phyloP scores from a whole-genome alignment of 306 rosid genomes.

The Cicer pinnatifidum region DNA sequence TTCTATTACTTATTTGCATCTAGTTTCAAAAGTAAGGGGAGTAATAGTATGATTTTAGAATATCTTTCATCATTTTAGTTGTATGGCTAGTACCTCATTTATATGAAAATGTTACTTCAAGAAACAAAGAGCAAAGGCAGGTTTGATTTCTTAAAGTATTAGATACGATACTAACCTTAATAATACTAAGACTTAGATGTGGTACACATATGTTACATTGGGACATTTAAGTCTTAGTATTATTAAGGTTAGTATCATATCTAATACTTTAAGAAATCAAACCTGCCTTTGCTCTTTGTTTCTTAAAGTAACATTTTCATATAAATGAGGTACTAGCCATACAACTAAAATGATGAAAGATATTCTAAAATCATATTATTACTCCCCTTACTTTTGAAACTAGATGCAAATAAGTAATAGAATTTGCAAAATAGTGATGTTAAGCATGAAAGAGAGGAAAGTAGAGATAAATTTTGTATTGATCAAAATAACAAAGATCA shows the following conservation, averaged over 20 bases:
- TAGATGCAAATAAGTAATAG: neutral
- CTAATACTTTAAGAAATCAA: conserved; percentile 23
- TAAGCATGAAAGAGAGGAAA: no score
- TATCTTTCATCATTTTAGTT: conserved; percentile 8
- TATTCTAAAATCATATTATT: neutral
- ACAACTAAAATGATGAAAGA: conserved; percentile 6
- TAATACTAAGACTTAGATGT: conserved; percentile 9
- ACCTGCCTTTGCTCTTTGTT: neutral
- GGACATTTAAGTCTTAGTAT: conserved; percentile 6
- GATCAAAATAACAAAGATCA: no score
- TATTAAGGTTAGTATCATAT: neutral
- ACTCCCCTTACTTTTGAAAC: conserved; percentile 22
- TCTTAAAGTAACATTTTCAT: conserved; percentile 2
- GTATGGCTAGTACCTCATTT: conserved; percentile 20
- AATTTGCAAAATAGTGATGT: no score
- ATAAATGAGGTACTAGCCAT: conserved; percentile 21
- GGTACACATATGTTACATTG: neutral
- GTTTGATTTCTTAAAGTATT: conserved; percentile 25
- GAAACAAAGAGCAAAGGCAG: neutral
- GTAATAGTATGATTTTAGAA: neutral
- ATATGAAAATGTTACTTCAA: neutral
- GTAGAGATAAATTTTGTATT: no score
- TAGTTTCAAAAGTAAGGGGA: conserved; percentile 22
- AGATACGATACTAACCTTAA: neutral
- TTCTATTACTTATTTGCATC: neutral